phyloP scores from a whole-genome alignment of 306 rosid genomes.

The Hippophae gyantsensis region DNA sequence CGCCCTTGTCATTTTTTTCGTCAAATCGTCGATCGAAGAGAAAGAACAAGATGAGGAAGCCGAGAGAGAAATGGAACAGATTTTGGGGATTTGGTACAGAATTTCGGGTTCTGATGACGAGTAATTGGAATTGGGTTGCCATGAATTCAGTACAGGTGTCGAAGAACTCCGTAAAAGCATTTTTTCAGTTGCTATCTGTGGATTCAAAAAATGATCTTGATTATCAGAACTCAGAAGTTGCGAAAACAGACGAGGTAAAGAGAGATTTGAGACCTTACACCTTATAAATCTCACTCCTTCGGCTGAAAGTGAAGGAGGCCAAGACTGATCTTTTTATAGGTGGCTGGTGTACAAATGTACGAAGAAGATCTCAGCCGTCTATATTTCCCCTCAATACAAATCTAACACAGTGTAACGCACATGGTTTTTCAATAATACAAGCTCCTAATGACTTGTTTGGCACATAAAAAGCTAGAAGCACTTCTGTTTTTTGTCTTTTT shows the following conservation, averaged over 20 bases:
- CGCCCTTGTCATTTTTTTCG: conserved; percentile 17
- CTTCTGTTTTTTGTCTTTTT: too few relatives aligned
- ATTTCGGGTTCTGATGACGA: conserved; percentile 16
- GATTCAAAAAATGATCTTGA: not conserved
- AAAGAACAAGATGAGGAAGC: conserved; percentile 7
- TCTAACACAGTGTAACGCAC: not conserved
- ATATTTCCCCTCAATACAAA: not conserved
- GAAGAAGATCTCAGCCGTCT: conserved; percentile 30
- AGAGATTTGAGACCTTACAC: not conserved
- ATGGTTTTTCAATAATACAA: not conserved
- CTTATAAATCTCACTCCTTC: not conserved
- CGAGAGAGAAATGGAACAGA: conserved; percentile 11
- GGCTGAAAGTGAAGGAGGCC: not conserved
- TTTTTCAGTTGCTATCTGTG: not conserved
- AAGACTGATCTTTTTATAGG: conserved; percentile 12
- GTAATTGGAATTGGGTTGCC: conserved; percentile 23
- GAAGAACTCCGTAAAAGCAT: conserved; percentile 40
- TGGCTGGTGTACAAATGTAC: not conserved
- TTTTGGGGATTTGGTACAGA: conserved; percentile 10
- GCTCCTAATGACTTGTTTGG: conserved; percentile 5
- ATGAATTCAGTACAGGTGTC: conserved; percentile 29
- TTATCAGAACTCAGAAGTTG: not conserved
- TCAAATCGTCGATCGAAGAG: conserved; percentile 3
- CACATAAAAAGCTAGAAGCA: too few relatives aligned
- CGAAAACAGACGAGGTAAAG: not conserved